Percentiles rank a stretch among this genome's conserved stretches.
phyloP scores from a whole-genome alignment of 768 basidiomycete species.

The Russula earlei region DNA sequence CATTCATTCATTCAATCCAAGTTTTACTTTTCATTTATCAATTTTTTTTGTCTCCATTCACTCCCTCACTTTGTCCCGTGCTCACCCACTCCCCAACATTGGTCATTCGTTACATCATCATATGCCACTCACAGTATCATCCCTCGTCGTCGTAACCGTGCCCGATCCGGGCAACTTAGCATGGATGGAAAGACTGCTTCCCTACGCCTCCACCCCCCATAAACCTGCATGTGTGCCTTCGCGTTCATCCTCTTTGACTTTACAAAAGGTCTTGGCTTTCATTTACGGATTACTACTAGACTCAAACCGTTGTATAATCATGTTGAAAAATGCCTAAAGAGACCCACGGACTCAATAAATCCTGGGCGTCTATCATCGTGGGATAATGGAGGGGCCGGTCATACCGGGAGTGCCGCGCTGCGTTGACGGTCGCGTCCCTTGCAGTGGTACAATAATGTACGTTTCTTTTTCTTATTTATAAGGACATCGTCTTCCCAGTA shows the following conservation, averaged over 20 bases:
- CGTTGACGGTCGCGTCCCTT: no score
- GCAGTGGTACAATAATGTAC: no score
- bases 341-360: not conserved
- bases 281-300: constrained; percentile 8
- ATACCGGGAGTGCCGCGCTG: no score
- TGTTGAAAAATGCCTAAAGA: not conserved
- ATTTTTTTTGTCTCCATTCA: not conserved
- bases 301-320: constrained; percentile 5
- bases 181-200: not conserved
- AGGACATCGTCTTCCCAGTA: no score
- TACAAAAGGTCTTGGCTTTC: not conserved
- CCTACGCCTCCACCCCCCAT: not conserved
- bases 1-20: not conserved
- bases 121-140: constrained; percentile 2
- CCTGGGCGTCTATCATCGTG: no score
- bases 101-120: not conserved
- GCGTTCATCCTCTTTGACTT: not conserved
- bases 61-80: not conserved
- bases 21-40: not conserved
- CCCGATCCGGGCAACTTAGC: not conserved
- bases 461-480: no score
- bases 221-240: not conserved
- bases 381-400: no score
- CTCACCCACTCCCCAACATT: not conserved
- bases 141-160: not conserved